Evolutionary conservation across 1,284 basidiomycete species (phyloP).

Genomic region (Irpex rosettiformis): DNA sequence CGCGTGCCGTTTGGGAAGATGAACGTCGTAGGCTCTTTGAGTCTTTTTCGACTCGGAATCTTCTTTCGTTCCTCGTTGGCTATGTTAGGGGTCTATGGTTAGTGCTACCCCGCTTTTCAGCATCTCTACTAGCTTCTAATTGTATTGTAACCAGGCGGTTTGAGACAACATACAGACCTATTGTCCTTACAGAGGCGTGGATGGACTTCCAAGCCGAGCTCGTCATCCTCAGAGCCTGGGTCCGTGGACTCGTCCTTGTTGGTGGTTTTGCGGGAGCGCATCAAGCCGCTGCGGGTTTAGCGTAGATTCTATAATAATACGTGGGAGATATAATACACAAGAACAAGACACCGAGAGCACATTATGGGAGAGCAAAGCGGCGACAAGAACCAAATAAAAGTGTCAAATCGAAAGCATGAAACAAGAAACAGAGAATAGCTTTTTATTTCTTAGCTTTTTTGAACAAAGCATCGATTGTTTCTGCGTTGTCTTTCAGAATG

Average conservation of each 20-base stretch:
- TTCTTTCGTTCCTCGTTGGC: slow-evolving; percentile 48
- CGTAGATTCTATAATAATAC: slow-evolving; percentile 24
- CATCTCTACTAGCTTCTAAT: slow-evolving; percentile 15
- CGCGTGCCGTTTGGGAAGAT: slow-evolving; percentile 80
- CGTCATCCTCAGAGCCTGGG: slow-evolving; percentile 64
- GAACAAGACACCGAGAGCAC: background rate
- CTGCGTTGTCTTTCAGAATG: slow-evolving; percentile 40
- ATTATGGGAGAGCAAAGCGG: background rate
- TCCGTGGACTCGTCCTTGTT: slow-evolving; percentile 50
- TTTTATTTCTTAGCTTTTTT: slow-evolving; percentile 37
- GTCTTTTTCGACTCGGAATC: slow-evolving; percentile 45
- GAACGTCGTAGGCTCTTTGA: slow-evolving; percentile 57
- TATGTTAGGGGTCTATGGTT: slow-evolving; percentile 70
- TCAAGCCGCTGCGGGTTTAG: slow-evolving; percentile 64
- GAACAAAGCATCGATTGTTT: slow-evolving; percentile 52
- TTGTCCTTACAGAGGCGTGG: slow-evolving; percentile 52
- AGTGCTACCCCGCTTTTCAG: slow-evolving; percentile 21
- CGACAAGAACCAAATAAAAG: slow-evolving; percentile 8
- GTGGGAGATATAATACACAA: slow-evolving; percentile 1
- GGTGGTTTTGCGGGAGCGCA: slow-evolving; percentile 62
- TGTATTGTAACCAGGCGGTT: slow-evolving; percentile 56
- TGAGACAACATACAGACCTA: slow-evolving; percentile 45
- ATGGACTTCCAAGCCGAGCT: slow-evolving; percentile 69
- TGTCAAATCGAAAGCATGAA: slow-evolving; percentile 2
- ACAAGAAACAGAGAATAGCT: background rate